phyloP scores from a whole-genome alignment of 2,329 filamentous ascomycete species.

The Scorias spongiosa region DNA sequence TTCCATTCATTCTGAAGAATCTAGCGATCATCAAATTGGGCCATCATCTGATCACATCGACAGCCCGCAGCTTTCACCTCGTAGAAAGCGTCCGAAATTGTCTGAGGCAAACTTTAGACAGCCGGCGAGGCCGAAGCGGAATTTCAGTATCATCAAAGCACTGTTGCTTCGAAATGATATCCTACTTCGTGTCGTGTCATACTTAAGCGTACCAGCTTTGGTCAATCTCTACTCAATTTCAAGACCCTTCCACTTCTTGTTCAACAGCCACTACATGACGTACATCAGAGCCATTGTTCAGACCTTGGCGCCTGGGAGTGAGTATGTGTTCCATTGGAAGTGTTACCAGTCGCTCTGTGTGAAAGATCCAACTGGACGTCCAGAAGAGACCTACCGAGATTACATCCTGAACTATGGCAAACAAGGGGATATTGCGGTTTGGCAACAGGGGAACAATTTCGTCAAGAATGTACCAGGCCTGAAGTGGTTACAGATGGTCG shows the following conservation, averaged over 20 bases:
- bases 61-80: neutral
- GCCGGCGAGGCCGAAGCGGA: neutral
- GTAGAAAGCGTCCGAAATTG: neutral
- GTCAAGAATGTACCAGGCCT: constrained; percentile 45
- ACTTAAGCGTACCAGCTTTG: constrained; percentile 41
- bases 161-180: constrained; percentile 32
- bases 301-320: constrained; percentile 39
- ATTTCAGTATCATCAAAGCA: constrained; percentile 21
- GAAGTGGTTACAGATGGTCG: constrained; percentile 52
- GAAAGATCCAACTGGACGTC: constrained; percentile 35
- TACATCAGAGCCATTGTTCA: constrained; percentile 42
- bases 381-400: neutral
- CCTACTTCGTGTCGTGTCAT: constrained; percentile 38
- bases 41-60: no score
- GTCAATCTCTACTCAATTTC: constrained; percentile 51
- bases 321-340: constrained; percentile 44
- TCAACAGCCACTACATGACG: constrained; percentile 45
- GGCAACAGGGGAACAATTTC: neutral
- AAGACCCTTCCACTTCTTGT: constrained; percentile 43
- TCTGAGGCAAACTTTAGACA: neutral
- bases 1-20: no score
- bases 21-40: no score
- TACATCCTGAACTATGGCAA: neutral
- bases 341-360: constrained; percentile 44
- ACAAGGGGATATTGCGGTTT: neutral